phyloP scores from a whole-genome alignment of 345 rosid species.

The Pistacia atlantica region DNA sequence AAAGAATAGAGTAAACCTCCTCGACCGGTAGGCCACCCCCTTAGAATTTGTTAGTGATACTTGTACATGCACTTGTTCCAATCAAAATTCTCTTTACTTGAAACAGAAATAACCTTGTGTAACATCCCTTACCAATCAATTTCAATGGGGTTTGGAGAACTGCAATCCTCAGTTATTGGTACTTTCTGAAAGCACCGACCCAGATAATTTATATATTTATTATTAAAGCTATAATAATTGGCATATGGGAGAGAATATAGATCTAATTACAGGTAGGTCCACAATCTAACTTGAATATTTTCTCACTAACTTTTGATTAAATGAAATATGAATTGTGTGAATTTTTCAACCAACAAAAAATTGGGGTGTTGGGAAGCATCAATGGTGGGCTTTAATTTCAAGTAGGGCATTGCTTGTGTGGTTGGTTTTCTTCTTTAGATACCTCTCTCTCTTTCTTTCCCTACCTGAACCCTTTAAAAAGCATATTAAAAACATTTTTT shows the following conservation, averaged over 20 bases:
- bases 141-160: too few species aligned
- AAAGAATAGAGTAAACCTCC: too few species aligned
- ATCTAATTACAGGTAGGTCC: constrained; percentile 2
- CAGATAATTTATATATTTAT: too few species aligned
- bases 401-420: constrained; percentile 24
- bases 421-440: constrained; percentile 8
- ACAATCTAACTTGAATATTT: neutral
- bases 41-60: neutral
- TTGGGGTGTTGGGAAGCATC: constrained; percentile 10
- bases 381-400: constrained; percentile 12
- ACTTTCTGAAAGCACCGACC: too few species aligned
- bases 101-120: too few species aligned
- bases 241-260: neutral
- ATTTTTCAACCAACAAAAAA: constrained; percentile 10
- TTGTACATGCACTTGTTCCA: constrained; percentile 12
- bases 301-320: neutral
- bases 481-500: neutral
- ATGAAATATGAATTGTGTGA: neutral
- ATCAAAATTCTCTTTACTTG: neutral
- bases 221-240: too few species aligned
- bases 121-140: too few species aligned
- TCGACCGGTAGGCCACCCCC: too few species aligned
- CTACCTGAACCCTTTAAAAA: neutral
- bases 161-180: too few species aligned
- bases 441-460: neutral